Conservation (phyloP, 2,329 filamentous ascomycete genomes). For the Capronia coronata region DNA sequence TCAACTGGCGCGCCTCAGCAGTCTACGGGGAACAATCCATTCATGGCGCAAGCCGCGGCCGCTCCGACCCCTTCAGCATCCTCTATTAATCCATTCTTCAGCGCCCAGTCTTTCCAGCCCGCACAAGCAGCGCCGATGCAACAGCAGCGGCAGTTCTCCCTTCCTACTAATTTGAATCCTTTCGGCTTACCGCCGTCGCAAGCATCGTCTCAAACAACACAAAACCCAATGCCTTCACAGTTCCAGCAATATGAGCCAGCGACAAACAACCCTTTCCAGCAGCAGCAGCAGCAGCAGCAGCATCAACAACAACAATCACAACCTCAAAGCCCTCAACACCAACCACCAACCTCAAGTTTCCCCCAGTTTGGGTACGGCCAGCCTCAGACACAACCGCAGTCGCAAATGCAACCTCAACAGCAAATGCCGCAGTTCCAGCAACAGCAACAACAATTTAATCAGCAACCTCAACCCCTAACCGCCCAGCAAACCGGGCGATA, state of each 20-base stretch:
- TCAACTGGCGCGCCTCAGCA: constrained; percentile 22
- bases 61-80: constrained; percentile 13
- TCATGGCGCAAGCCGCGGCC: constrained; percentile 17
- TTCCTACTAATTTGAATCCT: constrained; percentile 22
- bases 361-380: constrained; percentile 25
- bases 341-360: constrained; percentile 8
- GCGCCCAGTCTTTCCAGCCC: constrained; percentile 7
- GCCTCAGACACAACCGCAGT: constrained; percentile 9
- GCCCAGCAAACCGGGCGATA: constrained; percentile 40
- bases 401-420: constrained; percentile 1
- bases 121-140: constrained; percentile 21
- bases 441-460: constrained; percentile 20
- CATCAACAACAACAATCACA: constrained; percentile 20
- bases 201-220: constrained; percentile 7
- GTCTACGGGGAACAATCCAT: constrained; percentile 27
- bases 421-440: constrained; percentile 15
- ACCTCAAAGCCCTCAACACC: not conserved
- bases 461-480: constrained; percentile 28
- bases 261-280: constrained; percentile 21
- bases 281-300: constrained; percentile 13
- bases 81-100: constrained; percentile 26
- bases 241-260: constrained; percentile 19
- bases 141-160: constrained; percentile 20
- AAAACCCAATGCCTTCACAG: constrained; percentile 18
- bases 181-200: constrained; percentile 26